Conservation (phyloP, 108 stramenopile genomes). For the Fistulifera pelliculosa region DNA sequence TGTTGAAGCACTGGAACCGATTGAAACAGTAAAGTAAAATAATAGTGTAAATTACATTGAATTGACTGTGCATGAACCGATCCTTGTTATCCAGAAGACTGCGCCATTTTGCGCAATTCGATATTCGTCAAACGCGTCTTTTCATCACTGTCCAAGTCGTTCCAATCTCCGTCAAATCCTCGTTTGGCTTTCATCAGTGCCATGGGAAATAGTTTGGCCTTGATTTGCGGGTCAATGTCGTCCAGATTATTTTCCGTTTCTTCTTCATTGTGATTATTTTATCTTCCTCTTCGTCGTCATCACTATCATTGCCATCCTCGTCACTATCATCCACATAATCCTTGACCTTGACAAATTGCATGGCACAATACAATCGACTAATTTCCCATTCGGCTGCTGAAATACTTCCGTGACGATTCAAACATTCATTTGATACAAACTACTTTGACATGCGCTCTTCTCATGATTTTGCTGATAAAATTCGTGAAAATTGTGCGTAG, state of each 20-base stretch:
- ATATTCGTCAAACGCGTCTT: constrained; percentile 33
- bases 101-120: constrained; percentile 20
- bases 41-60: too few species aligned
- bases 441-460: constrained; percentile 50
- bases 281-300: constrained; percentile 15
- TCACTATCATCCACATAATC: constrained; percentile 60
- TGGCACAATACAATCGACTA: constrained; percentile 71
- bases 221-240: constrained; percentile 22
- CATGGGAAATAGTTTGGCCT: constrained; percentile 41
- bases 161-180: constrained; percentile 34
- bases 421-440: constrained; percentile 84
- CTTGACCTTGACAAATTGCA: constrained; percentile 83
- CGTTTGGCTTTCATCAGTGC: constrained; percentile 54
- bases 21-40: too few species aligned
- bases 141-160: constrained; percentile 30
- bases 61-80: too few species aligned
- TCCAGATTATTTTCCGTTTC: neutral
- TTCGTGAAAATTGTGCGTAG: constrained; percentile 74
- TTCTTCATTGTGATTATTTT: constrained; percentile 4
- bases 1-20: too few species aligned
- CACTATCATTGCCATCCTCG: constrained; percentile 34
- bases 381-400: constrained; percentile 82
- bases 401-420: constrained; percentile 66
- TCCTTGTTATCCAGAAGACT: too few species aligned
- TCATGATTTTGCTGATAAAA: constrained; percentile 41